phyloP scores from a whole-genome alignment of 2,329 filamentous ascomycete species.

The Sordariomycetes sp. region DNA sequence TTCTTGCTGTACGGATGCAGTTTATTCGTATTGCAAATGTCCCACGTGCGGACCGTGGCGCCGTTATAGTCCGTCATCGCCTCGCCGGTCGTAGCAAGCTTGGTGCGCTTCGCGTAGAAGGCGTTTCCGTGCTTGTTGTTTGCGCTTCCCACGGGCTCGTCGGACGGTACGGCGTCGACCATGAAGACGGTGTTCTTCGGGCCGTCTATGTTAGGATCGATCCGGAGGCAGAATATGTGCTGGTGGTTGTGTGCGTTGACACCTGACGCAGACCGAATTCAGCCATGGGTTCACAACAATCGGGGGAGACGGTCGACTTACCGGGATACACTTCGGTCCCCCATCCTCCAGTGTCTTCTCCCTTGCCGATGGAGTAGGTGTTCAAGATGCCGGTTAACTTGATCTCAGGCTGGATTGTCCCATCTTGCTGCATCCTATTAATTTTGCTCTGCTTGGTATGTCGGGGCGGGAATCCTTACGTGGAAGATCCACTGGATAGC shows the following conservation, averaged over 20 bases:
- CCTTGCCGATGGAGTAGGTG: slow-evolving; percentile 70
- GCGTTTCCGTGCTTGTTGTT: slow-evolving; percentile 87
- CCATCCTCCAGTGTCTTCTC: slow-evolving; percentile 75
- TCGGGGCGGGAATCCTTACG: slow-evolving; percentile 13
- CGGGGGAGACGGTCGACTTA: background rate
- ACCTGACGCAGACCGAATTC: slow-evolving; percentile 18
- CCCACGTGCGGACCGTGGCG: slow-evolving; percentile 70
- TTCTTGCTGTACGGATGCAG: slow-evolving; percentile 80
- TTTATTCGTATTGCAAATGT: slow-evolving; percentile 74
- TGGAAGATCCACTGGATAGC: slow-evolving; percentile 69
- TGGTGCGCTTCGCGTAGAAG: slow-evolving; percentile 76
- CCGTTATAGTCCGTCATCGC: slow-evolving; percentile 72
- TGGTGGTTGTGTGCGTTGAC: slow-evolving; percentile 96
- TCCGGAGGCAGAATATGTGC: slow-evolving; percentile 81
- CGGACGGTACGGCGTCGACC: slow-evolving; percentile 58
- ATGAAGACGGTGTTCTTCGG: slow-evolving; percentile 75
- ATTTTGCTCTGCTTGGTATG: background rate
- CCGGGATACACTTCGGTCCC: slow-evolving; percentile 76
- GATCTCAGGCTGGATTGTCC: slow-evolving; percentile 83
- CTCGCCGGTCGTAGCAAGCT: slow-evolving; percentile 56
- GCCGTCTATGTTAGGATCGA: slow-evolving; percentile 81
- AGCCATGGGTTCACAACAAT: background rate
- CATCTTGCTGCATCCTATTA: slow-evolving; percentile 48
- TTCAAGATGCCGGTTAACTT: slow-evolving; percentile 88
- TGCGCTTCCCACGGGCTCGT: slow-evolving; percentile 62